A percentile compares a stretch with the other conserved stretches of the same genome.
Evolutionary conservation across 495 filamentous ascomycete species (phyloP).

Genomic region (Polyplosphaeria fusca): DNA sequence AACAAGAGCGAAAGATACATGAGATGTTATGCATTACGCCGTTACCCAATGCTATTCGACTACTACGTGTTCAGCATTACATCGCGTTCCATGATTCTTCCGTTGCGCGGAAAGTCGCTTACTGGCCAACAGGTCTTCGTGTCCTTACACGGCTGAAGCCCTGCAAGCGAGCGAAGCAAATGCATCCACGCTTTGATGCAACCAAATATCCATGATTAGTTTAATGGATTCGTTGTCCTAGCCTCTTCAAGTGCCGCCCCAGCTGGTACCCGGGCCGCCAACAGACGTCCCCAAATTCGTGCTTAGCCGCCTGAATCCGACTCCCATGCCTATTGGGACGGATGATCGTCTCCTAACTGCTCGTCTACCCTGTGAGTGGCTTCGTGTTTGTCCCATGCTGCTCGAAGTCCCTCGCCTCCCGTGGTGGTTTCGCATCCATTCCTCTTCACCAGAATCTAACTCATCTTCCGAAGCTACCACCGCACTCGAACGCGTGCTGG

Average conservation of each 20-base stretch:
- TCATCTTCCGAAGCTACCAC: conserved; percentile 47
- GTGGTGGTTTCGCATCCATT: conserved; percentile 22
- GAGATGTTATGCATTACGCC: no score
- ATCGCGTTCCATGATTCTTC: no score
- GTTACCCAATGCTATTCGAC: no score
- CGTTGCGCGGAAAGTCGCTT: no score
- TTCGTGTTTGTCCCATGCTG: conserved; percentile 4
- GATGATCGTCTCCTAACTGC: conserved; percentile 18
- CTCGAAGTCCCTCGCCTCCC: neutral
- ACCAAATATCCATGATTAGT: no score
- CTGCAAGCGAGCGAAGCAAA: no score
- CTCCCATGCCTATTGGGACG: conserved; percentile 33
- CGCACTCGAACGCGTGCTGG: conserved; percentile 20
- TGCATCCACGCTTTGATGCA: no score
- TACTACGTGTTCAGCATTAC: no score
- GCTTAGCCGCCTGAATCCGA: conserved; percentile 31
- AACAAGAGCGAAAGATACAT: no score
- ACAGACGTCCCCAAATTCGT: conserved; percentile 31
- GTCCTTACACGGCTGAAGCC: no score
- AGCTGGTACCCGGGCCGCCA: conserved; percentile 24
- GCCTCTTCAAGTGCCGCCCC: conserved; percentile 27
- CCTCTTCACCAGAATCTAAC: conserved; percentile 61
- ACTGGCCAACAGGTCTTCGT: no score
- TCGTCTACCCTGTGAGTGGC: conserved; percentile 10
- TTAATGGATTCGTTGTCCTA: no score